Percentiles rank a stretch among this genome's conserved stretches.
Conservation (phyloP, 179 eudicot genomes). For the Actinidia arguta region DNA sequence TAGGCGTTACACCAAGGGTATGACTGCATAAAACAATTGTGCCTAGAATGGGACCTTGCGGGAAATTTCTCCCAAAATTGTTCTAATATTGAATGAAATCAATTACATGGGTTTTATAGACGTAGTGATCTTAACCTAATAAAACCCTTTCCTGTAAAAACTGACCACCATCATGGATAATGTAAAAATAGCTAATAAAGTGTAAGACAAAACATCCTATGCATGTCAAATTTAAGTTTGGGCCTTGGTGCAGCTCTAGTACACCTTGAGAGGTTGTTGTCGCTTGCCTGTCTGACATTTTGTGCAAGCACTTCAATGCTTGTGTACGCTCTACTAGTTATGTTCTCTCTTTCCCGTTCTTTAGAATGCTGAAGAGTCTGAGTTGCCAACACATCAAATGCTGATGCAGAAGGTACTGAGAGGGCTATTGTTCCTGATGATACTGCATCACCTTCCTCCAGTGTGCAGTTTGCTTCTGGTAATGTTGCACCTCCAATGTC, state of each 20-base stretch:
- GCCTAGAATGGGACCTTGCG: too few species aligned
- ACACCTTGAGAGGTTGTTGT: background rate
- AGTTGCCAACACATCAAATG: constrained; percentile 49
- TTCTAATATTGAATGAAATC: too few species aligned
- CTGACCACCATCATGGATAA: background rate
- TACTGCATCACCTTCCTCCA: constrained; percentile 58
- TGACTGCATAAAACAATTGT: too few species aligned
- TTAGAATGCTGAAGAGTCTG: constrained; percentile 68
- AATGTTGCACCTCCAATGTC: constrained; percentile 51
- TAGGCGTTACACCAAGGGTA: too few species aligned
- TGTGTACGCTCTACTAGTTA: background rate
- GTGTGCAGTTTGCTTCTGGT: constrained; percentile 43
- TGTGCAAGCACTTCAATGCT: too few species aligned
- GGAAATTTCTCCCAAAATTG: too few species aligned
- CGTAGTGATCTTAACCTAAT: too few species aligned
- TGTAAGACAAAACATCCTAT: background rate
- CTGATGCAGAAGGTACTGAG: constrained; percentile 50
- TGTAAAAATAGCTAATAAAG: background rate
- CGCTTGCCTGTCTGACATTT: too few species aligned
- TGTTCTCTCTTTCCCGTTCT: constrained; percentile 2
- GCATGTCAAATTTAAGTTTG: background rate
- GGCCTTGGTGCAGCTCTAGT: background rate
- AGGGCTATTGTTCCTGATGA: constrained; percentile 43
- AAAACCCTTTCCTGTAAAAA: too few species aligned
- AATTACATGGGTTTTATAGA: too few species aligned